Evolutionary conservation across 352 stramenopile species (phyloP).

Genomic region (Halophytophthora polymorphica): DNA sequence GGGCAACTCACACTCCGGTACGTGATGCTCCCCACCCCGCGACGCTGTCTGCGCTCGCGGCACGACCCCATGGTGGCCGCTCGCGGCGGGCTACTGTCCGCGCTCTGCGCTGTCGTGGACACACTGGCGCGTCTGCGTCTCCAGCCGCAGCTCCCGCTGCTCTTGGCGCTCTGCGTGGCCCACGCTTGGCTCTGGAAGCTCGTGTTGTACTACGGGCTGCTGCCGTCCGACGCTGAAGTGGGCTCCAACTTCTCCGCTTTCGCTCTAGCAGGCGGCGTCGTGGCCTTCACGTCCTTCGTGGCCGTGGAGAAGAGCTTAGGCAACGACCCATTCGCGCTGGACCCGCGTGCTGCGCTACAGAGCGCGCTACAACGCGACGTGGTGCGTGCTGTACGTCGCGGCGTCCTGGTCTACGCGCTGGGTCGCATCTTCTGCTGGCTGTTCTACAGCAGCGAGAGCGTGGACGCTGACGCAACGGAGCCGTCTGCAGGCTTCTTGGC

Average conservation of each 20-base stretch:
- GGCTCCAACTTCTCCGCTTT: constrained; percentile 30
- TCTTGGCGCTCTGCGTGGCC: constrained; percentile 38
- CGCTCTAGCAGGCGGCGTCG: constrained; percentile 29
- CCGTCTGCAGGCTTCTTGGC: constrained; percentile 20
- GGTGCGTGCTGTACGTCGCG: constrained; percentile 41
- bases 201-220: constrained; percentile 33
- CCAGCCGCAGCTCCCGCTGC: constrained; percentile 44
- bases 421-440: constrained; percentile 21
- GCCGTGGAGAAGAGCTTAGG: constrained; percentile 36
- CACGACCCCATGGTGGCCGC: constrained; percentile 18
- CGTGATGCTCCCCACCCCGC: constrained; percentile 37
- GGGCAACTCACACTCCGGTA: constrained; percentile 39
- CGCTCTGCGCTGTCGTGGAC: constrained; percentile 35
- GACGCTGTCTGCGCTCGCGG: constrained; percentile 18
- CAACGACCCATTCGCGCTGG: constrained; percentile 49
- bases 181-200: constrained; percentile 56
- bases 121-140: constrained; percentile 23
- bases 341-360: constrained; percentile 37
- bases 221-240: constrained; percentile 4
- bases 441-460: constrained; percentile 3
- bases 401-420: constrained; percentile 35
- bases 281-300: constrained; percentile 46
- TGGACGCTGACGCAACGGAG: background rate
- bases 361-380: constrained; percentile 34
- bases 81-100: constrained; percentile 28